These are phyloP conservation scores for Hansenula lynferdii DNA, from an alignment of 1,139 yeast genomes.

Conservation along the genomic window DNA sequence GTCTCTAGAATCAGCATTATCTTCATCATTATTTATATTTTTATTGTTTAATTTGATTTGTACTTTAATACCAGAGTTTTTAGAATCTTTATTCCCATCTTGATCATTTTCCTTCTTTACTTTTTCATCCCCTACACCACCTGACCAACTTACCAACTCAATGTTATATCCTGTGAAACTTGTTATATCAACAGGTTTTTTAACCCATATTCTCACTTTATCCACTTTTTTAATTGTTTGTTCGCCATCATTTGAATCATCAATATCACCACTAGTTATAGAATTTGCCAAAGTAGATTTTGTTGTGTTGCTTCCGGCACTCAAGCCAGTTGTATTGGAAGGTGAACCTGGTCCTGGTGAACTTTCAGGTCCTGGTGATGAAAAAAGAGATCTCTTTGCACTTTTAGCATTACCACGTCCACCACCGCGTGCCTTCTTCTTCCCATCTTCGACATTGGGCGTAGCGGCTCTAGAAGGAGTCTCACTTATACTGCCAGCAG, in stretches of 20 bases:
- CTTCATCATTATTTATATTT: conserved; percentile 5
- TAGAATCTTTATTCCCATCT: too few species aligned
- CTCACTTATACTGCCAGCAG: background rate
- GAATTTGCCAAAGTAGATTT: conserved; percentile 1
- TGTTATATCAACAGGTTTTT: conserved; percentile 41
- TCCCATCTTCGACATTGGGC: background rate
- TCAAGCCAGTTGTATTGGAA: too few species aligned
- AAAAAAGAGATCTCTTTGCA: background rate
- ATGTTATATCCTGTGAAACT: conserved; percentile 59
- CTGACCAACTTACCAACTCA: conserved; percentile 39
- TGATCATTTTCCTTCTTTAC: too few species aligned
- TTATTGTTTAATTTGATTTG: conserved; percentile 15
- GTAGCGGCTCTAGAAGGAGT: conserved; percentile 6
- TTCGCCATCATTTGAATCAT: background rate
- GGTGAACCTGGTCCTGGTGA: background rate
- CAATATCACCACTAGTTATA: background rate
- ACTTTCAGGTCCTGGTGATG: conserved; percentile 4
- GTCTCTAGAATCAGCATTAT: conserved; percentile 9
- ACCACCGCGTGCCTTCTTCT: conserved; percentile 10
- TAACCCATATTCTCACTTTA: conserved; percentile 48
- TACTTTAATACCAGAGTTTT: conserved; percentile 7
- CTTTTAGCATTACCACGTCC: background rate
- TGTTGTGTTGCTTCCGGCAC: too few species aligned
- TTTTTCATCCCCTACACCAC: conserved; percentile 14
- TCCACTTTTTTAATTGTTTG: conserved; percentile 31